Conservation (phyloP, 179 eudicot species). For the Heliamphora pulchella region DNA sequence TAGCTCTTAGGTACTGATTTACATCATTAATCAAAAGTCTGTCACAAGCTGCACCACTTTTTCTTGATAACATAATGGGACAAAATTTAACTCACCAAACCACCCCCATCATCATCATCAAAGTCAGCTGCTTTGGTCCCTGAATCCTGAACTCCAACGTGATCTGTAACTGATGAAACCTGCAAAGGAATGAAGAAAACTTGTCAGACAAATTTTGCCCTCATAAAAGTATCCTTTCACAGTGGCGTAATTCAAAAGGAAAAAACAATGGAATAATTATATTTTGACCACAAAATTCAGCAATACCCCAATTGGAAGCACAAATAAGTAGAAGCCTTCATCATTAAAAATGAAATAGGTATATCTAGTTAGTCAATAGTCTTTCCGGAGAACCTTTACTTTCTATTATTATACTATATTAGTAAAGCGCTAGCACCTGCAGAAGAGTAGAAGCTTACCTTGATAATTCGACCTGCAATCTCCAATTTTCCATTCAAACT, state of each 20-base stretch:
- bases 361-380: no score
- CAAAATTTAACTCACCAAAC: conserved; percentile 60
- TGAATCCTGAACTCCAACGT: conserved; percentile 73
- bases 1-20: neutral
- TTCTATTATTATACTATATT: no score
- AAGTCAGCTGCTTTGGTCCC: conserved; percentile 80
- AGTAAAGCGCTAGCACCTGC: no score
- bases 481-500: conserved; percentile 81
- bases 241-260: neutral
- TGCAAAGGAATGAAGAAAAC: conserved; percentile 23
- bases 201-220: neutral
- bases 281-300: neutral
- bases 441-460: no score
- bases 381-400: no score
- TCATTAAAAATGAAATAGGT: no score
- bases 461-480: conserved; percentile 86
- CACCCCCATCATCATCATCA: conserved; percentile 97
- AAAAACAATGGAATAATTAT: neutral
- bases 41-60: neutral
- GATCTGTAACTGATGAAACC: conserved; percentile 94
- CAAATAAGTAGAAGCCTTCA: neutral
- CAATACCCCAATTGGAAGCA: neutral
- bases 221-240: neutral
- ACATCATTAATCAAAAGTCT: neutral
- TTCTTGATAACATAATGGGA: neutral